Evolutionary conservation across 2,329 filamentous ascomycete species (phyloP).

Genomic region (Epichloe typhina): DNA sequence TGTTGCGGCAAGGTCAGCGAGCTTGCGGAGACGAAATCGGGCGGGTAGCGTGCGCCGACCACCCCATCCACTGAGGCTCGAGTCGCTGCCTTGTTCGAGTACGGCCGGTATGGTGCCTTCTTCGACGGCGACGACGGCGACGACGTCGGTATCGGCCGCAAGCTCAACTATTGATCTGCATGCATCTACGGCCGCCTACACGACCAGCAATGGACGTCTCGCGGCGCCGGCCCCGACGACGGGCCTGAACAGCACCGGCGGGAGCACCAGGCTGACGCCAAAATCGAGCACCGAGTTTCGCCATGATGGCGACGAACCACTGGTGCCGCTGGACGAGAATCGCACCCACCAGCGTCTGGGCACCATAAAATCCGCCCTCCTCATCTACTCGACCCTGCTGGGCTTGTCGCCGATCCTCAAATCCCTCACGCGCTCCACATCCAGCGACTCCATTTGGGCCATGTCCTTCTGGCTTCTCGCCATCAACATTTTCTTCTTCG

Average conservation of each 20-base stretch:
- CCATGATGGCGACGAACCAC: conserved; percentile 9
- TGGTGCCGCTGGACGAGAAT: conserved; percentile 21
- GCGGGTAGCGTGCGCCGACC: conserved; percentile 26
- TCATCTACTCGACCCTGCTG: conserved; percentile 87
- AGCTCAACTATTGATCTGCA: conserved; percentile 35
- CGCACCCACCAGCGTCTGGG: conserved; percentile 45
- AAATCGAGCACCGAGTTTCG: conserved; percentile 18
- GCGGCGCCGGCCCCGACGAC: conserved; percentile 37
- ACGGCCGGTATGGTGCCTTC: conserved; percentile 11
- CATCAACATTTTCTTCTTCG: conserved; percentile 96
- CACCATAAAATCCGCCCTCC: conserved; percentile 80
- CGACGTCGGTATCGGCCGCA: conserved; percentile 21
- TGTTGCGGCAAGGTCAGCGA: conserved; percentile 15
- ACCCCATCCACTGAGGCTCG: conserved; percentile 15
- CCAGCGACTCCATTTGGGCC: conserved; percentile 92
- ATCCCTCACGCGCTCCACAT: conserved; percentile 86
- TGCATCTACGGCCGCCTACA: background rate
- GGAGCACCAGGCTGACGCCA: conserved; percentile 10
- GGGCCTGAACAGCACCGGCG: conserved; percentile 21
- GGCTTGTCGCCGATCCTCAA: conserved; percentile 92
- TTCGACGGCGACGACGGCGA: conserved; percentile 9
- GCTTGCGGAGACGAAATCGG: conserved; percentile 20
- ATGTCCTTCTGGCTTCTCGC: conserved; percentile 85
- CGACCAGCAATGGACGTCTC: conserved; percentile 24
- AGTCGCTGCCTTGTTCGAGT: conserved; percentile 12